Conservation (phyloP, 2,329 filamentous ascomycete species). For the Scolecobasidium constrictum region DNA sequence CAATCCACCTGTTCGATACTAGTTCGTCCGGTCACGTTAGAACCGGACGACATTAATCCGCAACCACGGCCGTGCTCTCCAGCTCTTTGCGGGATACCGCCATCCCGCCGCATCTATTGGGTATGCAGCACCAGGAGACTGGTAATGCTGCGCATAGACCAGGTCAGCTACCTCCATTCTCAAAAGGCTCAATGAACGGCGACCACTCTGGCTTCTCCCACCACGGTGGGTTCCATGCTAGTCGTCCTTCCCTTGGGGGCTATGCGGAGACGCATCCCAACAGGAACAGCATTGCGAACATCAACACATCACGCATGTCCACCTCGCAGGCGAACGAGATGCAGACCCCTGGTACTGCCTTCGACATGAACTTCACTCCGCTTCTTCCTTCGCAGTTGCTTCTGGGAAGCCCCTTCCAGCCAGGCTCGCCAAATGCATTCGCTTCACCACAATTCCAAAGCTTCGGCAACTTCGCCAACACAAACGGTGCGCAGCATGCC, state of each 20-base stretch:
- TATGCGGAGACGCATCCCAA: conserved; percentile 82
- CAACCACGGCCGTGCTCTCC: conserved; percentile 76
- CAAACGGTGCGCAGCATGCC: conserved; percentile 48
- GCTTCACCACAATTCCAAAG: conserved; percentile 85
- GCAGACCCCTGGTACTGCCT: conserved; percentile 76
- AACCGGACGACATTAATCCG: conserved; percentile 46
- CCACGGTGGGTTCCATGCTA: conserved; percentile 71
- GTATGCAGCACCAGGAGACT: conserved; percentile 80
- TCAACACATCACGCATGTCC: conserved; percentile 70
- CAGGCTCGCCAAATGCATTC: conserved; percentile 83
- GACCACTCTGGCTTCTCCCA: conserved; percentile 86
- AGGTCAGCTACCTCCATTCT: conserved; percentile 51
- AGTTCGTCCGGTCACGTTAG: conserved; percentile 26
- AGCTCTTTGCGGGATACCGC: conserved; percentile 70
- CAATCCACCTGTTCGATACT: conserved; percentile 4
- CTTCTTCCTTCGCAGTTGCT: conserved; percentile 89
- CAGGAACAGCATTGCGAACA: conserved; percentile 65
- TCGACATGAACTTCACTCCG: conserved; percentile 98
- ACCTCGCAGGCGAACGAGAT: conserved; percentile 56
- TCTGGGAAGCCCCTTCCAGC: conserved; percentile 92
- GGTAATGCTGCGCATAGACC: conserved; percentile 47
- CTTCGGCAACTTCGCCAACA: conserved; percentile 56
- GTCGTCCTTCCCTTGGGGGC: conserved; percentile 58
- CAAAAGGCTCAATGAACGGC: conserved; percentile 62
- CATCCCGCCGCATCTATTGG: conserved; percentile 75